A percentile compares a stretch with the other conserved stretches of the same genome.
These are phyloP conservation scores for Anthracocystis walkeri DNA, from an alignment of 1,284 basidiomycete genomes.

Conservation along the genomic window DNA sequence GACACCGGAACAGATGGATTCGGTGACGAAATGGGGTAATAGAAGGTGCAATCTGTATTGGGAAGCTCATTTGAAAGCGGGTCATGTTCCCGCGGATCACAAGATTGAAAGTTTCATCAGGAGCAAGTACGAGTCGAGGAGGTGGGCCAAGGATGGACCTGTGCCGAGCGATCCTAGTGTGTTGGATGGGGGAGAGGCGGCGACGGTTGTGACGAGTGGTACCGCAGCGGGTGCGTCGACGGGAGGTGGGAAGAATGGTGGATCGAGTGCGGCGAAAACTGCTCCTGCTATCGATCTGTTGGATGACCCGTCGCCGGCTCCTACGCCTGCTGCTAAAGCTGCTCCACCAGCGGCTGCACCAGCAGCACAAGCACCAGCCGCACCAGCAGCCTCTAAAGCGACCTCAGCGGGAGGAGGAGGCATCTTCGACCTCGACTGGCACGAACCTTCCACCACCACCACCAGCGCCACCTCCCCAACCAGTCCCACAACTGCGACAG, in stretches of 20 bases:
- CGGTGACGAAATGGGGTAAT: conserved; percentile 88
- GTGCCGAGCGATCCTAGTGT: conserved; percentile 83
- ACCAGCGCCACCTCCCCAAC: conserved; percentile 58
- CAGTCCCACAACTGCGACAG: conserved; percentile 72
- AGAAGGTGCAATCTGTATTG: conserved; percentile 91
- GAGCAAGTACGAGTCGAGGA: conserved; percentile 91
- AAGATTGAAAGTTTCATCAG: conserved; percentile 99
- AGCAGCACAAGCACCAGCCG: conserved; percentile 17
- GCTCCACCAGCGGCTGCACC: conserved; percentile 18
- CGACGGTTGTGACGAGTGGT: conserved; percentile 19
- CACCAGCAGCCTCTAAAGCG: conserved; percentile 44
- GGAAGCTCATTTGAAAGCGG: conserved; percentile 93
- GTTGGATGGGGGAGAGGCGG: conserved; percentile 74
- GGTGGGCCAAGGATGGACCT: conserved; percentile 92
- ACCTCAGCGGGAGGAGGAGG: conserved; percentile 74
- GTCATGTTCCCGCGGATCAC: conserved; percentile 93
- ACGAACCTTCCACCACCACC: conserved; percentile 66
- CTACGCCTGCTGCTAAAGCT: conserved; percentile 13
- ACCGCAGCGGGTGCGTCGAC: neutral
- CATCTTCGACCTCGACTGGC: conserved; percentile 86
- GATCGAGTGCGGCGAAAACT: neutral
- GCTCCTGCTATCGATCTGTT: conserved; percentile 32
- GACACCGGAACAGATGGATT: conserved; percentile 96
- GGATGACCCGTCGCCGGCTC: conserved; percentile 29
- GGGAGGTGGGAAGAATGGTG: neutral